Conservation (phyloP, 1,284 basidiomycete species). For the Apiotrichum laibachii region DNA sequence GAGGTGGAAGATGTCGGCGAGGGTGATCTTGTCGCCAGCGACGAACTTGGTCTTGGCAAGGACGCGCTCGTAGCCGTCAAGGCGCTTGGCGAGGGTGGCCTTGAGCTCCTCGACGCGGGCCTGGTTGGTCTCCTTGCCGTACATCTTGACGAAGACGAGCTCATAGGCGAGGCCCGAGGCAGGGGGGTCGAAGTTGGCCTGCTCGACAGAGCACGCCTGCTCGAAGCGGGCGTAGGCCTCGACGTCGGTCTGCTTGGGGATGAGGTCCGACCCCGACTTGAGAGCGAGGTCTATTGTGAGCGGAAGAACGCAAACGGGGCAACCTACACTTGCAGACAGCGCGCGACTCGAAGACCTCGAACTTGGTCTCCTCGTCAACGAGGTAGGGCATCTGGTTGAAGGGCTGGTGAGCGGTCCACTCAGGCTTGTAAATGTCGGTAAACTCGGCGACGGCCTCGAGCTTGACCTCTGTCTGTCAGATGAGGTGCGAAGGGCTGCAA, state of each 20-base stretch:
- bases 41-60: constrained; percentile 58
- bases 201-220: constrained; percentile 59
- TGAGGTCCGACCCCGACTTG: constrained; percentile 23
- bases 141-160: constrained; percentile 51
- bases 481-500: not conserved
- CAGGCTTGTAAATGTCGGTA: constrained; percentile 56
- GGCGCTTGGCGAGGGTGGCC: constrained; percentile 46
- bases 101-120: constrained; percentile 41
- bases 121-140: constrained; percentile 35
- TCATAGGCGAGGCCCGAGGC: constrained; percentile 52
- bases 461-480: constrained; percentile 25
- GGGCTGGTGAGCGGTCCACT: constrained; percentile 58
- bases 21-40: constrained; percentile 57
- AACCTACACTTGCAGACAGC: constrained; percentile 56
- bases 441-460: constrained; percentile 25
- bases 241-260: constrained; percentile 44
- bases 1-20: constrained; percentile 62
- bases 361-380: constrained; percentile 41
- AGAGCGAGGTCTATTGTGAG: constrained; percentile 25
- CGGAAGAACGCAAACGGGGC: constrained; percentile 29
- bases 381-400: constrained; percentile 67
- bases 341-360: constrained; percentile 56
- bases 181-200: constrained; percentile 57
- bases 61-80: constrained; percentile 58
- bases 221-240: constrained; percentile 57